phyloP scores from a whole-genome alignment of 2,329 filamentous ascomycete species.

The Penicillium olsonii region DNA sequence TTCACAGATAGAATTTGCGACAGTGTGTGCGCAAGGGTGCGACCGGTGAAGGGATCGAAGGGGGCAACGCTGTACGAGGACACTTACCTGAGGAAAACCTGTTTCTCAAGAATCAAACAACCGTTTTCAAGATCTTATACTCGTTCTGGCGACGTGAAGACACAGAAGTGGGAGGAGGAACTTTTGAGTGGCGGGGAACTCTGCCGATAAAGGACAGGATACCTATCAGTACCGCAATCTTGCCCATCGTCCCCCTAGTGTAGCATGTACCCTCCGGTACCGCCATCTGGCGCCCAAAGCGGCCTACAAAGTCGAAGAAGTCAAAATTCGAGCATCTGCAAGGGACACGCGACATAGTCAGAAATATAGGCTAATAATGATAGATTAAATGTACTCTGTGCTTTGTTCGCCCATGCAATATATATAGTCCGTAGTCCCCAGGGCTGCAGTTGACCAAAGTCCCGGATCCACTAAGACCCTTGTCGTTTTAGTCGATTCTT shows the following conservation, averaged over 20 bases:
- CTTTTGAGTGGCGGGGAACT: constrained; percentile 12
- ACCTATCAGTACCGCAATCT: constrained; percentile 5
- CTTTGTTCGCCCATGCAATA: not conserved
- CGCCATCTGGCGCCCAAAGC: constrained; percentile 5
- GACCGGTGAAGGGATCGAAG: not conserved
- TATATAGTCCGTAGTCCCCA: no score
- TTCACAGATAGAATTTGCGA: constrained; percentile 22
- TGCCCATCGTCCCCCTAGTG: not conserved
- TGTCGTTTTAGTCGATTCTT: not conserved
- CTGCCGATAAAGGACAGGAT: constrained; percentile 6
- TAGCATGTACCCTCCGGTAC: not conserved
- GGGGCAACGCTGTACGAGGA: not conserved
- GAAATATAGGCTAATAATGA: not conserved
- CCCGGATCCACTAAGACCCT: not conserved
- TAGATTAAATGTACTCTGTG: not conserved
- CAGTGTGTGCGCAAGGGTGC: constrained; percentile 19
- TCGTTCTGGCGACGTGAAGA: not conserved
- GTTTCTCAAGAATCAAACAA: no score
- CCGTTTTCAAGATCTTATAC: not conserved
- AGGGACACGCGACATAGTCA: not conserved
- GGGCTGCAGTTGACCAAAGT: not conserved
- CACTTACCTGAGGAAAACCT: constrained; percentile 3
- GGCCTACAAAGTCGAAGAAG: constrained; percentile 3
- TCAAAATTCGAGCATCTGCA: not conserved
- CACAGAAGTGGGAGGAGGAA: constrained; percentile 1